These are phyloP conservation scores for Truncatella angustata DNA, from an alignment of 2,329 filamentous ascomycete genomes.

Conservation along the genomic window DNA sequence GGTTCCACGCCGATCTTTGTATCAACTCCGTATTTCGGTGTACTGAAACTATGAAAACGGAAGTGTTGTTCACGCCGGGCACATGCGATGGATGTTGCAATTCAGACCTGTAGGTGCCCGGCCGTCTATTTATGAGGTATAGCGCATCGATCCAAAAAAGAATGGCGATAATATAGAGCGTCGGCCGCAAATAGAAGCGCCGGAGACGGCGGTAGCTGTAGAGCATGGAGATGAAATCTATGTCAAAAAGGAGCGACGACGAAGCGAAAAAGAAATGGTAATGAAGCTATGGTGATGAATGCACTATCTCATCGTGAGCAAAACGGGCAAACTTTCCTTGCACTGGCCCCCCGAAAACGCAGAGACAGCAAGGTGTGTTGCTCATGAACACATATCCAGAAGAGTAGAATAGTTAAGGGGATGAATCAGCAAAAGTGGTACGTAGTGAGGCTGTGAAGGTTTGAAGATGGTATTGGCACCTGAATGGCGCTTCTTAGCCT, in stretches of 20 bases:
- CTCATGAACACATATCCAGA: not conserved
- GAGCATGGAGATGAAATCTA: conserved; percentile 28
- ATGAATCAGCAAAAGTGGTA: not conserved
- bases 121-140: conserved; percentile 27
- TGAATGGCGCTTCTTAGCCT: not conserved
- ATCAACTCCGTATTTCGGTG: conserved; percentile 66
- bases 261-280: not conserved
- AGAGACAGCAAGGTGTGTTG: not conserved
- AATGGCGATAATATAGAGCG: conserved; percentile 28
- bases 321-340: too few relatives aligned
- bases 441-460: not conserved
- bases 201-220: conserved; percentile 32
- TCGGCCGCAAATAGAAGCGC: conserved; percentile 31
- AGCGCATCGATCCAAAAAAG: conserved; percentile 34
- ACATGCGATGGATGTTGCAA: conserved; percentile 9
- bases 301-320: conserved; percentile 4
- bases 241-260: not conserved
- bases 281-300: not conserved
- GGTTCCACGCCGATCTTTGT: conserved; percentile 58
- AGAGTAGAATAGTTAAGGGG: not conserved
- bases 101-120: conserved; percentile 27
- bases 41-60: conserved; percentile 63
- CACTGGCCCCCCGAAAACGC: not conserved
- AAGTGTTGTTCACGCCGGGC: conserved; percentile 23
- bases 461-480: not conserved